Base-by-base conservation (phyloP, 106 monocot species). In the Hemerocallis citrina region DNA sequence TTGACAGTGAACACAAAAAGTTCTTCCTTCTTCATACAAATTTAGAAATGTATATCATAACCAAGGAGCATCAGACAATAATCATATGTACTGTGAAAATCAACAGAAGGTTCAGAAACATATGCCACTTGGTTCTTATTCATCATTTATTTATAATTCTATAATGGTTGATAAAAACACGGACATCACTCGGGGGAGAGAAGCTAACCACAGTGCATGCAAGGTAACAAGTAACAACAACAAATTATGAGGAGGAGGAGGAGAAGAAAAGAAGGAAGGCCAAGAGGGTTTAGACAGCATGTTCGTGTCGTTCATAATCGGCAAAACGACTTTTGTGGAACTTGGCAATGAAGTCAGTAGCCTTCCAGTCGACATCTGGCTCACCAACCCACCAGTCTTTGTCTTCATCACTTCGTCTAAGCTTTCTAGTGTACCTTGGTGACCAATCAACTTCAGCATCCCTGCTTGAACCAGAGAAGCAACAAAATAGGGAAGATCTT, bases 331-430 rank as follows among this genome's bases (percentile, higher is more conserved):
- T 66, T 25, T 16, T 35, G 24, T 54, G 49, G 36, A 65, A 40
- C 30, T 63, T 63, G 16, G 65, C 52, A 34, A 66, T 66, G 65
- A 66, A 66, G 48, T 66, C 65, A 5, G 65, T 35, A 38, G 65
- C 65, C 38, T 66, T 66, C 1, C 38, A 15, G 16, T 66, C 65
- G 11, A 66, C 65, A 29, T 66, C 65, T 7, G 30, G 65, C 38
- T 66, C 65, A 7, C 65, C 65, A 12, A 66, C 65, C 65, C 65
- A 66, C 65, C 50, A 52, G 14, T 37, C 51, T 38, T 38, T 52
- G 37, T 66, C 65, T 4, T 66, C 51, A n/a, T 66, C 65, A 14
- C 65, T 66, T 1, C 34, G 65, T 11, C 65, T 11, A 24, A 66
- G 15, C 52, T 66, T 66, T 7, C 65, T 66, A 12, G 25, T 30